Evolutionary conservation across 345 rosid genomes (phyloP), one percentile per base, ranked within the genome.

Genomic region (Hypericum androsaemum): DNA sequence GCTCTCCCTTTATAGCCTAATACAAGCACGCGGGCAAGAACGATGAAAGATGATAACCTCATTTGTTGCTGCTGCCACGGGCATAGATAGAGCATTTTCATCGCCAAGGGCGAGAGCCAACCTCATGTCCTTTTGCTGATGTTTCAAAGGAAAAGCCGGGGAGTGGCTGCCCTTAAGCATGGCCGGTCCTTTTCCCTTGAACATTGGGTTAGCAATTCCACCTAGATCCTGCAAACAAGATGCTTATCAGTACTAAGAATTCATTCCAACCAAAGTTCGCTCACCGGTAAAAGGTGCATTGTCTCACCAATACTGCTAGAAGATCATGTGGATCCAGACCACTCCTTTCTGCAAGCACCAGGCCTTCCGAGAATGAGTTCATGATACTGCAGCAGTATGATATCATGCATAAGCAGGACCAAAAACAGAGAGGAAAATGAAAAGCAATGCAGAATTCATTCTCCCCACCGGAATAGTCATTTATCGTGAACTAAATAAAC

Each of bases 81-180:
- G 98, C 96, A 87, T 84, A 37, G 96, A 71, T 13, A 87, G 69
- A 17, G 94, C 84, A 59, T 79, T 83, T 70, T 84, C 92, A 63
- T 90, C 98, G 13, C 98, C 98, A n/a, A 90, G 95, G 41, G 89
- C 86, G 56, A 90, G 80, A 65, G 98, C 98, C 75, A 90, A 62
- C 68, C 96, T 83, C 84, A 87, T 73, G 68, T 90, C 95, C 61
- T 87, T 90, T 71, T 87, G 98, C 72, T 82, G 89, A 77, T 90
- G 95, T 63, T 90, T 90, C 67, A 87, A 59, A 12, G 96, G 97
- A 47, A 82, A 86, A 11, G 95, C 88, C 11, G 94, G 84, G 55
- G 94, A 57, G 56, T 78, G 66, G 55, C 63, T 80, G 42, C 67
- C 64, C 46, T 84, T 77, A 1, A 87, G 74, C 96, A 92, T 92